Base-by-base conservation (phyloP, 352 stramenopile genomes). In the Globisporangium spinosum region DNA sequence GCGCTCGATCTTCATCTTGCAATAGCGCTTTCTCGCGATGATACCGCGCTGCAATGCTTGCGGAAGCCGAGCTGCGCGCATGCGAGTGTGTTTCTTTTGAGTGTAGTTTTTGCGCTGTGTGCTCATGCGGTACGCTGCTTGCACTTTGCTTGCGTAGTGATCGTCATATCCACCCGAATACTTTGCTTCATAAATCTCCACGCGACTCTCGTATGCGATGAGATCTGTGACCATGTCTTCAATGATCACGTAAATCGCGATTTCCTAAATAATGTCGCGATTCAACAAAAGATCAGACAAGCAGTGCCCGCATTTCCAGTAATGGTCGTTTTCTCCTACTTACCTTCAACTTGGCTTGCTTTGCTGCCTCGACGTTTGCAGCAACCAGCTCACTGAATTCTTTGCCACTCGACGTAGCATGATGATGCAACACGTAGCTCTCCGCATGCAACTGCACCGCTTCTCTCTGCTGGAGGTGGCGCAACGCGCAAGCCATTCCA, bases 41-140 rank as follows among this genome's bases (percentile, higher is more conserved):
- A 94, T 82, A 13, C 83, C 86, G 15, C 86, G 79, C 47, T 94
- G 84, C 20, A 91, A 54, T 12, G 86, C 80, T 65, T 94, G 86
- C 4, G 92, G 73, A 23, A 90, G 70, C n/a, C 76, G 73, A 25
- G 78, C 86, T 4, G 86, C 86, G 8, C 78, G 76, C 25, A 82
- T 62, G 15, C 80, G 79, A 8, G 82, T 77, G 32, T 82, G 69
- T 17, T 78, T 72, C 49, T 82, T 79, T 47, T 74, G 67, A 0
- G 69, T 55, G 47, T 91, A 94, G 47, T 76, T 74, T 38, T 76
- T 78, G n/a, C 84, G 77, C 25, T 90, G 76, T 34, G 75, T 76
- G 32, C 80, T 89, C 85, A 94, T 94, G 7, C 83, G 85, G 54
- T 76, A 94, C 4, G 76, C 68, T 3, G 82, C 80, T 67, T 94